phyloP scores from a whole-genome alignment of 345 rosid species.

The Melastoma malabathricum region DNA sequence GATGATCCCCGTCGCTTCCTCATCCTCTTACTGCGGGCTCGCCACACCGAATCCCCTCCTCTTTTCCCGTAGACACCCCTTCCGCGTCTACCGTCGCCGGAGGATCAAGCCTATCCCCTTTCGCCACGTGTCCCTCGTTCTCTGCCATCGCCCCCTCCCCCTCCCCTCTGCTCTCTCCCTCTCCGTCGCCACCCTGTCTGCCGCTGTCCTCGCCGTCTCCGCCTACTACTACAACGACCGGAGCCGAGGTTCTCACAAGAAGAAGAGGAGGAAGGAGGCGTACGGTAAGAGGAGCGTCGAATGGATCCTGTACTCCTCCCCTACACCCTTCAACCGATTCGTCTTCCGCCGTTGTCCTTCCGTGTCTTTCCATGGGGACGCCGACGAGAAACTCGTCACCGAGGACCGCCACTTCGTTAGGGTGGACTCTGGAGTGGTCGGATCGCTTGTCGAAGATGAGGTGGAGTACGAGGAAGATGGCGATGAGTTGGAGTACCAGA shows the following conservation, averaged over 20 bases:
- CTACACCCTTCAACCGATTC: constrained; percentile 85
- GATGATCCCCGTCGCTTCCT: neutral
- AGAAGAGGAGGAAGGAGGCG: neutral
- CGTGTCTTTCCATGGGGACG: constrained; percentile 37
- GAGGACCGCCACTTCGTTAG: constrained; percentile 78
- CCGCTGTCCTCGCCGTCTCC: constrained; percentile 7
- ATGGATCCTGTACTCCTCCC: constrained; percentile 69
- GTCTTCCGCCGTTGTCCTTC: constrained; percentile 80
- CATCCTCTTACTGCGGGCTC: constrained; percentile 6
- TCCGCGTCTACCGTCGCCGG: constrained; percentile 35
- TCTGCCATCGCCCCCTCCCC: constrained; percentile 18
- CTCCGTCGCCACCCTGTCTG: constrained; percentile 41
- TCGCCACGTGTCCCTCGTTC: constrained; percentile 19
- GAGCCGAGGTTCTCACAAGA: too few relatives aligned
- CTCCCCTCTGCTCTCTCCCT: constrained; percentile 20
- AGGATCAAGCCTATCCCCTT: constrained; percentile 8
- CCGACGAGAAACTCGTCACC: constrained; percentile 52
- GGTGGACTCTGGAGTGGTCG: constrained; percentile 45
- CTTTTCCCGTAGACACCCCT: constrained; percentile 14
- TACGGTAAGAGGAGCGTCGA: constrained; percentile 34
- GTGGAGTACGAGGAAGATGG: constrained; percentile 6
- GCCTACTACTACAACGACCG: too few relatives aligned
- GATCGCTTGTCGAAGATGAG: neutral
- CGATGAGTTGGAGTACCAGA: constrained; percentile 50
- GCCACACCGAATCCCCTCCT: constrained; percentile 16